Percentiles rank a stretch among this genome's conserved stretches.
phyloP scores from a whole-genome alignment of 1,139 yeast genomes.

The Pichia sp. region DNA sequence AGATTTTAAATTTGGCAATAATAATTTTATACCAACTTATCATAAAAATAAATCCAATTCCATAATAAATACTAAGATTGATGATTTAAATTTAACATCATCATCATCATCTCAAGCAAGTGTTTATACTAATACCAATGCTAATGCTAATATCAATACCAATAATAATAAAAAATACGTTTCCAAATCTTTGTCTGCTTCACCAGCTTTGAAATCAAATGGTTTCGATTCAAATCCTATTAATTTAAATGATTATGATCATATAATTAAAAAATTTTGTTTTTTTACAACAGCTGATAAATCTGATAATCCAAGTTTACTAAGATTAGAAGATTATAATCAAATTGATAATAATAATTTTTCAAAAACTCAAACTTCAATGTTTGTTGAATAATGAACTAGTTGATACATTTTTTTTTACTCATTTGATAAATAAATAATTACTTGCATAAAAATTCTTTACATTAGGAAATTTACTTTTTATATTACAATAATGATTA shows the following conservation, averaged over 20 bases:
- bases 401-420: too few relatives aligned
- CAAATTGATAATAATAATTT: not conserved
- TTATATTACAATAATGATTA: too few relatives aligned
- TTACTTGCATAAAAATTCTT: too few relatives aligned
- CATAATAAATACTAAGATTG: too few relatives aligned
- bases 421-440: too few relatives aligned
- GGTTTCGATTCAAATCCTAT: slow-evolving; percentile 7
- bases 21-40: not conserved
- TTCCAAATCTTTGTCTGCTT: slow-evolving; percentile 10
- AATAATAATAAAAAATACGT: not conserved
- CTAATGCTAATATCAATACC: not conserved
- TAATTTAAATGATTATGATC: slow-evolving; percentile 23
- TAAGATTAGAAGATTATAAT: not conserved
- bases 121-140: too few relatives aligned
- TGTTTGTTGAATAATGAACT: slow-evolving; percentile 1
- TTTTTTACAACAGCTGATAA: slow-evolving; percentile 18
- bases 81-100: too few relatives aligned
- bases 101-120: not conserved
- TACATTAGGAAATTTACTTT: too few relatives aligned
- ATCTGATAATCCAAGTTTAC: not conserved
- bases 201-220: slow-evolving; percentile 9
- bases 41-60: slow-evolving; percentile 6
- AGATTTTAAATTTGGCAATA: too few relatives aligned
- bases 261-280: slow-evolving; percentile 28
- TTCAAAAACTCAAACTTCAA: slow-evolving; percentile 1